Conservation (phyloP, 2,329 filamentous ascomycete species). For the Aurifilum marmelostoma region DNA sequence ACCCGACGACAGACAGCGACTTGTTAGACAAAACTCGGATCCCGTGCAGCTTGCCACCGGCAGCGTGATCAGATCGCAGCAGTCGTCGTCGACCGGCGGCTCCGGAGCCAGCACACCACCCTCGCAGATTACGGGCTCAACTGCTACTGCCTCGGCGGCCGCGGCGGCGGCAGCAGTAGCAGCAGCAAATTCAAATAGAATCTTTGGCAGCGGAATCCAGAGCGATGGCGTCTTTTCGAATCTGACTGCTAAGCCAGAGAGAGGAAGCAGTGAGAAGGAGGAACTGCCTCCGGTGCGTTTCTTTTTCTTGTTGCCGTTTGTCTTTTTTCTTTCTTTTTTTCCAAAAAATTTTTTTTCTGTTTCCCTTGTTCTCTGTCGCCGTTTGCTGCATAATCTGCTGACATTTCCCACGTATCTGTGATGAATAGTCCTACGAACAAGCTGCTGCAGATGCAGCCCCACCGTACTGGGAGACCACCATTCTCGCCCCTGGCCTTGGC, state of each 20-base stretch:
- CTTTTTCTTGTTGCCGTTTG: neutral
- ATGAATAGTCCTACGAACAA: slow-evolving; percentile 87
- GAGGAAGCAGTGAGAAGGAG: slow-evolving; percentile 75
- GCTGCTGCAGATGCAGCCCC: slow-evolving; percentile 94
- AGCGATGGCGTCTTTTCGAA: slow-evolving; percentile 98
- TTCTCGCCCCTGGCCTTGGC: slow-evolving; percentile 86
- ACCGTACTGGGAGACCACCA: slow-evolving; percentile 99
- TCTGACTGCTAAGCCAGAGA: slow-evolving; percentile 83
- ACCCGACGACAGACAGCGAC: slow-evolving; percentile 79
- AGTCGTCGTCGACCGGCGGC: slow-evolving; percentile 1
- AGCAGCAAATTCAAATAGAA: slow-evolving; percentile 33
- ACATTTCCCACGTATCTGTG: slow-evolving; percentile 32
- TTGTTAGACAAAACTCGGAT: slow-evolving; percentile 67
- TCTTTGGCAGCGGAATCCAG: slow-evolving; percentile 74
- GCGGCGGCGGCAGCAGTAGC: slow-evolving; percentile 13
- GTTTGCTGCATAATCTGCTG: slow-evolving; percentile 35
- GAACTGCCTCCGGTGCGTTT: slow-evolving; percentile 87
- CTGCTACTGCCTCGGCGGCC: slow-evolving; percentile 1
- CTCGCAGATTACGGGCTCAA: slow-evolving; percentile 13
- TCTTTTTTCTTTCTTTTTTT: neutral
- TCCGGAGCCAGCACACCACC: slow-evolving; percentile 33
- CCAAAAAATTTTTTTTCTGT: slow-evolving; percentile 5
- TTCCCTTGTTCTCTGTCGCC: neutral
- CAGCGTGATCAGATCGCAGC: neutral
- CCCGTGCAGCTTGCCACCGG: slow-evolving; percentile 26